phyloP scores from a whole-genome alignment of 495 filamentous ascomycete genomes.

The Penicillium lagena region DNA sequence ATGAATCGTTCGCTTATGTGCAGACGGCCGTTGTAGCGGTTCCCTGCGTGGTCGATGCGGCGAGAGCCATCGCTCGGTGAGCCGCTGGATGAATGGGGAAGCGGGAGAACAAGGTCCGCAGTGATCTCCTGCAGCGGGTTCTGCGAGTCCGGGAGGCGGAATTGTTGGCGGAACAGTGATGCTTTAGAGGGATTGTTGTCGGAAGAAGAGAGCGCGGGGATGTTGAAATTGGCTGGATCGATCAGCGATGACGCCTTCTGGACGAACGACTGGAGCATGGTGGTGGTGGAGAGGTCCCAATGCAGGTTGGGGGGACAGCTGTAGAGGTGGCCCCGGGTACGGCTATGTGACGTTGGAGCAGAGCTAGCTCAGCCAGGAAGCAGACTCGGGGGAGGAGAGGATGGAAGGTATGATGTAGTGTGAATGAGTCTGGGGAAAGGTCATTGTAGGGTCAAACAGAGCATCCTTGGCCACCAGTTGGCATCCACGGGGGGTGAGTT shows the following conservation, averaged over 20 bases:
- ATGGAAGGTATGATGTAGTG: constrained; percentile 17
- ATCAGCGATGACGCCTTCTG: constrained; percentile 95
- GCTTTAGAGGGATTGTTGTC: constrained; percentile 84
- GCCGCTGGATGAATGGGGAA: constrained; percentile 39
- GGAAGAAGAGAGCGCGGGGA: constrained; percentile 57
- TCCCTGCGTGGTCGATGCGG: constrained; percentile 56
- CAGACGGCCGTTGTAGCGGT: constrained; percentile 85
- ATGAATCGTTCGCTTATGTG: constrained; percentile 91
- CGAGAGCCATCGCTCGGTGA: constrained; percentile 47
- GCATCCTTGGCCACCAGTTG: constrained; percentile 17
- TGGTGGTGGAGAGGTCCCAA: constrained; percentile 5
- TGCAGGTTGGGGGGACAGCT: neutral
- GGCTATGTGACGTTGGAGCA: constrained; percentile 19
- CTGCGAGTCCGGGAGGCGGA: constrained; percentile 87
- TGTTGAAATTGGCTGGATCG: constrained; percentile 63
- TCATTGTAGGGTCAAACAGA: constrained; percentile 25
- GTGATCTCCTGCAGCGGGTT: constrained; percentile 91
- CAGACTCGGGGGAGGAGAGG: constrained; percentile 9
- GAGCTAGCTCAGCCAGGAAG: constrained; percentile 16
- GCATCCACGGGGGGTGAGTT: constrained; percentile 8
- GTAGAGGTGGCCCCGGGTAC: neutral
- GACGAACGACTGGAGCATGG: constrained; percentile 78
- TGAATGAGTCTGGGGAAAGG: constrained; percentile 11
- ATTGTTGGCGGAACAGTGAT: constrained; percentile 89
- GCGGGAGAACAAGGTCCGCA: constrained; percentile 81